A percentile compares a stretch with the other conserved stretches of the same genome.
phyloP scores from a whole-genome alignment of 2,329 filamentous ascomycete species.

The Biscogniauxia marginata region DNA sequence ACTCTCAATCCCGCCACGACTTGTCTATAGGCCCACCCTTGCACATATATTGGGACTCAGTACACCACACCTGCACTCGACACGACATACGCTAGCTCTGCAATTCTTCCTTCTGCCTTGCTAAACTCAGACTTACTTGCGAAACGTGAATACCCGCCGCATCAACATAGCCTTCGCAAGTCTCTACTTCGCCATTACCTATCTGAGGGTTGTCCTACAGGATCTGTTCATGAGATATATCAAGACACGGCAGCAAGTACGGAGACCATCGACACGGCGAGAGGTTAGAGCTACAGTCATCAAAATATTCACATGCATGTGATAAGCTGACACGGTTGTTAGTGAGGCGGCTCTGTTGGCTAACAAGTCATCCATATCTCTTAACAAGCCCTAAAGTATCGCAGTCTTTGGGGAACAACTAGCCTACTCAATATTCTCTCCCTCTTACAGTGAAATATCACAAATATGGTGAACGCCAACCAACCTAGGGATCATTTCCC shows the following conservation, averaged over 20 bases:
- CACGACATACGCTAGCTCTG: slow-evolving; percentile 23
- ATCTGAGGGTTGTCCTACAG: slow-evolving; percentile 11
- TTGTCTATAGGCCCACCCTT: slow-evolving; percentile 25
- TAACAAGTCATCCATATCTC: slow-evolving; percentile 2
- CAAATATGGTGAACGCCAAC: slow-evolving; percentile 42
- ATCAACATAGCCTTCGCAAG: slow-evolving; percentile 10
- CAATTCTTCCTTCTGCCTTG: slow-evolving; percentile 7
- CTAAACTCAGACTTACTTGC: not conserved
- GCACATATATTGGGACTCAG: slow-evolving; percentile 29
- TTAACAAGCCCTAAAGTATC: not conserved
- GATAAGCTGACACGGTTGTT: slow-evolving; percentile 9
- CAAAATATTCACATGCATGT: slow-evolving; percentile 12
- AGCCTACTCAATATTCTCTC: slow-evolving; percentile 14
- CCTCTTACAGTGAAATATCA: not conserved
- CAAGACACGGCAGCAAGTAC: slow-evolving; percentile 13
- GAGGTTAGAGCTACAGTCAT: slow-evolving; percentile 6
- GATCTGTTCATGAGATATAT: slow-evolving; percentile 13
- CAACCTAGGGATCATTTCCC: slow-evolving; percentile 38
- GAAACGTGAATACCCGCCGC: slow-evolving; percentile 6
- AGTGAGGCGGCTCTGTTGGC: slow-evolving; percentile 12
- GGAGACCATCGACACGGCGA: slow-evolving; percentile 15
- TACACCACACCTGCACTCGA: slow-evolving; percentile 11
- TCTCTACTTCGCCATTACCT: slow-evolving; percentile 12
- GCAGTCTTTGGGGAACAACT: slow-evolving; percentile 12
- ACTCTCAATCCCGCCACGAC: slow-evolving; percentile 13